Conservation (phyloP, 2,329 filamentous ascomycete species). For the Cordyceps pruinosa region DNA sequence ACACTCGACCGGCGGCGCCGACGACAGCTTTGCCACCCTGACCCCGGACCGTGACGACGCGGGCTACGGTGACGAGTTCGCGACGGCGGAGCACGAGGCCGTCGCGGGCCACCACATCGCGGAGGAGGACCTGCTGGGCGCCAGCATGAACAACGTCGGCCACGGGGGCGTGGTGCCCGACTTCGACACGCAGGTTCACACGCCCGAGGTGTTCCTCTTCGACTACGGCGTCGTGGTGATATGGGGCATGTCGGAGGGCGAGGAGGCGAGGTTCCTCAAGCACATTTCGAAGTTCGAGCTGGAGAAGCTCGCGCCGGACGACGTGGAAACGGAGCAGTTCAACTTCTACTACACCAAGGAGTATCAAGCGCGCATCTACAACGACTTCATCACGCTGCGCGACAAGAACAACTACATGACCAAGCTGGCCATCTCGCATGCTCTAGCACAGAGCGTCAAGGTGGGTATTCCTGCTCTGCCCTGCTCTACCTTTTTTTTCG, state of each 20-base stretch:
- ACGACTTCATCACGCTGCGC: conserved; percentile 92
- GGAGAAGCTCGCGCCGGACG: conserved; percentile 80
- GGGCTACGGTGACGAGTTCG: conserved; percentile 24
- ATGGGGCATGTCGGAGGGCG: conserved; percentile 90
- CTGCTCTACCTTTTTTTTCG: background rate
- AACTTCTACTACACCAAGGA: conserved; percentile 99
- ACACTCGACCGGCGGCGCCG: conserved; percentile 62
- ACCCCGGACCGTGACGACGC: conserved; percentile 40
- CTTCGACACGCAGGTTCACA: conserved; percentile 83
- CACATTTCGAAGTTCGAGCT: conserved; percentile 91
- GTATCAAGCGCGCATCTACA: conserved; percentile 98
- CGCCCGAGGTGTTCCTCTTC: conserved; percentile 91
- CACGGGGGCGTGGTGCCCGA: conserved; percentile 51
- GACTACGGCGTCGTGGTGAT: conserved; percentile 97
- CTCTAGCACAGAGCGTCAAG: conserved; percentile 92
- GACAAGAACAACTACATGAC: conserved; percentile 98
- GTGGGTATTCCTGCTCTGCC: conserved; percentile 30
- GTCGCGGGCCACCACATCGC: conserved; percentile 21
- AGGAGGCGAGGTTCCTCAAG: conserved; percentile 86
- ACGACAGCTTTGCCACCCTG: conserved; percentile 17
- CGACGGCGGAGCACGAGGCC: conserved; percentile 20
- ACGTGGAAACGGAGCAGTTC: conserved; percentile 94
- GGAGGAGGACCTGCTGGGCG: conserved; percentile 29
- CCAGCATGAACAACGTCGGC: conserved; percentile 27
- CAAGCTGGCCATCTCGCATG: conserved; percentile 93